Base-by-base conservation (phyloP, 2,329 filamentous ascomycete genomes). In the Phialemoniopsis sp. region DNA sequence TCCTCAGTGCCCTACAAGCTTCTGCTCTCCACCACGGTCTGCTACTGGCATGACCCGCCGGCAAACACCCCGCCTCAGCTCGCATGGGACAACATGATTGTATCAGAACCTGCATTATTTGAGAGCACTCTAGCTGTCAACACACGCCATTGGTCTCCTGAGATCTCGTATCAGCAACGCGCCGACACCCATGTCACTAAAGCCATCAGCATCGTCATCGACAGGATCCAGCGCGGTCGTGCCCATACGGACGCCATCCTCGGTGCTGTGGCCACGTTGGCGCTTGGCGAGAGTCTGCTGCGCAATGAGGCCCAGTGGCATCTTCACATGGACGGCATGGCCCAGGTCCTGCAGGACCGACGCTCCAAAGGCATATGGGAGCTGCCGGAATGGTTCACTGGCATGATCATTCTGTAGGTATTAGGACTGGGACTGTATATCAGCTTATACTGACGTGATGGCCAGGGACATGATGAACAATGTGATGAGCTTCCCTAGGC, bases 51-150 rank as follows among this genome's bases (percentile, higher is more conserved):
- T 10, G 21, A 26, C 10, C 21, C 21, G 6, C 21, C 21, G 10
- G 21, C 43, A n/a, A n/a, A 13, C 14, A 42, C 14, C 13, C 18
- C 33, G 3, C 29, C 32, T 13, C 53, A 56, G 40, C 45, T 44
- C 5, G 46, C 41, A 3, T 56, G 53, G 53, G 38, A 51, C 18
- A 21, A 44, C 12, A 40, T 54, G 12, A 41, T 56, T 29, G 40
- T 40, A 26, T 53, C 54, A 4, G 49, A 56, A 18, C 49, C 47
- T 4, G 50, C 45, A 5, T 37, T 55, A 10, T 33, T 50, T 10
- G 50, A 56, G 38, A 43, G 51, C 9, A 42, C 53, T 4, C 39
- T 56, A 43, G 50, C 49, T 8, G 36, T 52, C 9, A 49, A 47
- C 7, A 29, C 45, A 19, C 46, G 50, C 9, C 44, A 50, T 21